Evolutionary conservation across 2,329 filamentous ascomycete genomes (phyloP).

Genomic region (Colletotrichum scovillei): DNA sequence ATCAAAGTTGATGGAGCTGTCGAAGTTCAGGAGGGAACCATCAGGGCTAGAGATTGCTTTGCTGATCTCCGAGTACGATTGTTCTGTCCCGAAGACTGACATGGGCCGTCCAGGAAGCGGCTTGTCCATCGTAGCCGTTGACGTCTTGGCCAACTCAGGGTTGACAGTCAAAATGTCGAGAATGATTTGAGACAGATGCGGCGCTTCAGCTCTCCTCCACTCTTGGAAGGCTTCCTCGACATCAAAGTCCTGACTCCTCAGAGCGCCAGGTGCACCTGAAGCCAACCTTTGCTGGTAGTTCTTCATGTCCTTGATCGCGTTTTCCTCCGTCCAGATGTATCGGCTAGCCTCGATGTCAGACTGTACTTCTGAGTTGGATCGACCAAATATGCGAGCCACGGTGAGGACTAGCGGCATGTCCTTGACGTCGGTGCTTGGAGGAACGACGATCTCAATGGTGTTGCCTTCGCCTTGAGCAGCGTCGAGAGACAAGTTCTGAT

Average conservation of each 20-base stretch:
- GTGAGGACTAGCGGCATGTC: conserved; percentile 95
- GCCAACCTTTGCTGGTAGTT: conserved; percentile 91
- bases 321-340: conserved; percentile 88
- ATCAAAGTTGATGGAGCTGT: conserved; percentile 76
- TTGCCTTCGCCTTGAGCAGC: conserved; percentile 69
- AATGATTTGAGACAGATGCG: conserved; percentile 93
- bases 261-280: conserved; percentile 79
- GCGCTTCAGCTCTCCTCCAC: conserved; percentile 92
- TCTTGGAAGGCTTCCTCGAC: conserved; percentile 86
- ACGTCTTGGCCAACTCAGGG: conserved; percentile 84
- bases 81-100: conserved; percentile 60
- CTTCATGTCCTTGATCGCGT: conserved; percentile 91
- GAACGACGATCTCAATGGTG: conserved; percentile 84
- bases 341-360: conserved; percentile 87
- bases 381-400: conserved; percentile 87
- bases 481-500: conserved; percentile 83
- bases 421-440: conserved; percentile 91
- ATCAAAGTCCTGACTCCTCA: conserved; percentile 90
- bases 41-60: conserved; percentile 62
- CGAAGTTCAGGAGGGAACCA: conserved; percentile 60
- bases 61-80: conserved; percentile 63
- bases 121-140: conserved; percentile 65
- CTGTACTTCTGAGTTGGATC: conserved; percentile 83
- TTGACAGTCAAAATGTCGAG: conserved; percentile 88
- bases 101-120: conserved; percentile 56